Base-by-base conservation (phyloP, 768 basidiomycete genomes). In the Pilatotrama ljubarskyi region DNA sequence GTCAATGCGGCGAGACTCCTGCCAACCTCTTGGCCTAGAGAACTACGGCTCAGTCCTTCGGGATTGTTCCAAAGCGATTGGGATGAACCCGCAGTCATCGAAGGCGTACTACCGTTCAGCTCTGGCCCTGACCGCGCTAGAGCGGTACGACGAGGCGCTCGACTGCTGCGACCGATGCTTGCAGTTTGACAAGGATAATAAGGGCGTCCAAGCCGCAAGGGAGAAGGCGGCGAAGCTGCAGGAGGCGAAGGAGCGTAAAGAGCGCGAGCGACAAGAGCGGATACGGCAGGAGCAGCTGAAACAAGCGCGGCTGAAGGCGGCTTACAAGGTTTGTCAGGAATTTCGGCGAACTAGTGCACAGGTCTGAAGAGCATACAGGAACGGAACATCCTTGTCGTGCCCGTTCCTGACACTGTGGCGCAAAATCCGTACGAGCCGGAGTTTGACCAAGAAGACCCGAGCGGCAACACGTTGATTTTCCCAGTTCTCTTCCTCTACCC, bases 401-500 rank as follows among this genome's bases (percentile, higher is more conserved):
- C 77, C n/a, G 81, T 78, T 55, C 79, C 81, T 18, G 80, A 82
- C 26, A 73, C 68, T 24, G 78, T 80, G 26, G 75, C 79, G 38
- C 77, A 77, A 52, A 85, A 82, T 67, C 84, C 84, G 7, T 86
- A 83, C 68, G 73, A 75, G 51, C 86, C 91, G 8, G 81, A 83
- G 55, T 88, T 89, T 66, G 87, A 90, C 68, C 70, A 81, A 2
- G 84, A 88, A 61, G 89, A 87, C 73, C 70, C 83, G 57, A 75
- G 84, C 57, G 64, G 80, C 64, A 70, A 72, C 61, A 86, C 85
- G 0, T 80, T 96, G 13, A 73, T 96, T 62, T 72, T 97, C 70
- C 96, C 97, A 2, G 87, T 90, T 41, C 92, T 97, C 78, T 90
- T 98, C 74, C 80, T 98, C 61, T 97, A 98, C 73, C 97, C 97